Percentiles rank a stretch among this genome's conserved stretches.
Evolutionary conservation across 2,329 filamentous ascomycete genomes (phyloP).

Genomic region (Aspergillus sojae): DNA sequence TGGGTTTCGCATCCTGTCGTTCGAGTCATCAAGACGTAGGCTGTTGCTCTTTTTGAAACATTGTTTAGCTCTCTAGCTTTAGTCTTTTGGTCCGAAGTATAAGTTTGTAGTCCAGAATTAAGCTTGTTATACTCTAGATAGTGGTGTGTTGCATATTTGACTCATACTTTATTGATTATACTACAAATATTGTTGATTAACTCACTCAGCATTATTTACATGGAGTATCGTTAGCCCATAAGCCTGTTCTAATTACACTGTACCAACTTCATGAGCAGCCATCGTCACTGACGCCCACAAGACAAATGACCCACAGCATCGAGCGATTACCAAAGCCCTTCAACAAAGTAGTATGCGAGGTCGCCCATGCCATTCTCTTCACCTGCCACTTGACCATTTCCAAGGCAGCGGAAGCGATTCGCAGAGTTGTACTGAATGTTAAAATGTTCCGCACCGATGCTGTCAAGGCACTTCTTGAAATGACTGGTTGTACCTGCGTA

Average conservation of each 20-base stretch:
- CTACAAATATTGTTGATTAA: too few species aligned
- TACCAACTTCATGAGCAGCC: background rate
- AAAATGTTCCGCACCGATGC: constrained; percentile 26
- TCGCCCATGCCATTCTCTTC: constrained; percentile 39
- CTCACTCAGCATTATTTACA: too few species aligned
- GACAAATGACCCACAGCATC: background rate
- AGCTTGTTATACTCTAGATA: too few species aligned
- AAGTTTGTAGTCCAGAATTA: too few species aligned
- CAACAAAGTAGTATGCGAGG: constrained; percentile 8
- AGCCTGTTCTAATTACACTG: background rate
- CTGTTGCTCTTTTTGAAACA: background rate
- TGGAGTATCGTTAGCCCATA: too few species aligned
- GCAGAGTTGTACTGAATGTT: constrained; percentile 19
- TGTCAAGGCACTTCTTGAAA: constrained; percentile 21
- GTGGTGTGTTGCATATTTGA: too few species aligned
- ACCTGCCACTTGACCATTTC: constrained; percentile 27
- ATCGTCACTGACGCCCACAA: background rate
- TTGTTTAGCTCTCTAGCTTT: background rate
- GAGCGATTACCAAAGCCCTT: background rate
- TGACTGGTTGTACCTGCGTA: constrained; percentile 20
- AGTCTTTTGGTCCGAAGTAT: too few species aligned
- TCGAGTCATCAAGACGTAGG: too few species aligned
- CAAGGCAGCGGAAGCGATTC: constrained; percentile 24
- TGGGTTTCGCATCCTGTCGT: background rate
- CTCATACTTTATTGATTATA: too few species aligned